A percentile compares a stretch with the other conserved stretches of the same genome.
These are phyloP conservation scores for Trypanosomatidae sp. DNA, from an alignment of 208 protist genomes.

Conservation along the genomic window DNA sequence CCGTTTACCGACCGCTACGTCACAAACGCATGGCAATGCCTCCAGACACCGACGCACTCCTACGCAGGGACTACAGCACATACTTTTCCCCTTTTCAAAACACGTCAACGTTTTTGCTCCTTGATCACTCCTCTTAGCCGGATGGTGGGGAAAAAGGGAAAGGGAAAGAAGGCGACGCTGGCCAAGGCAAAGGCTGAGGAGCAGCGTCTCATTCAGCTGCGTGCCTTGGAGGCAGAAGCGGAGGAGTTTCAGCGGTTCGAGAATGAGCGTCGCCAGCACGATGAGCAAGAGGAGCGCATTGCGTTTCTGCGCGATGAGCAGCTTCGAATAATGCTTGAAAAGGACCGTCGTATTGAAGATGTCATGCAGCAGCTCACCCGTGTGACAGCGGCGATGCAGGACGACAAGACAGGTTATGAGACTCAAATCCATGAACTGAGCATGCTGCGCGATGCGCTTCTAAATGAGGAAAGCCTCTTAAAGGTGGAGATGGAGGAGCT, in stretches of 20 bases:
- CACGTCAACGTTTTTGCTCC: not conserved
- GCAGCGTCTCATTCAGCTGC: slow-evolving; percentile 58
- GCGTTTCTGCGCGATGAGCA: slow-evolving; percentile 73
- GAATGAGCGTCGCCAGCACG: slow-evolving; percentile 65
- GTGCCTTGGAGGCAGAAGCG: slow-evolving; percentile 56
- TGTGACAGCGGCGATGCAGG: slow-evolving; percentile 35
- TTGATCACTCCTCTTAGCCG: not conserved
- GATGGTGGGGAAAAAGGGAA: slow-evolving; percentile 44
- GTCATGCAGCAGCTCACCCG: slow-evolving; percentile 47
- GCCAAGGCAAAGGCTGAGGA: slow-evolving; percentile 46
- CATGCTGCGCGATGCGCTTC: slow-evolving; percentile 54
- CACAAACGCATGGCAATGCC: not conserved
- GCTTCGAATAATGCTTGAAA: slow-evolving; percentile 39
- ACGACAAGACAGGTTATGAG: slow-evolving; percentile 39
- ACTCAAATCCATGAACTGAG: slow-evolving; percentile 59
- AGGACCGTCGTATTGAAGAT: slow-evolving; percentile 62
- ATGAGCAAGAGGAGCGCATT: slow-evolving; percentile 74
- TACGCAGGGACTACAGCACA: not conserved
- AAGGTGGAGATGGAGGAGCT: slow-evolving; percentile 49
- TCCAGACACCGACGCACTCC: not conserved
- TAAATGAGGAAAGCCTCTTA: slow-evolving; percentile 63
- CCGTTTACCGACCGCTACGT: not conserved
- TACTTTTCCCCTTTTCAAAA: not conserved
- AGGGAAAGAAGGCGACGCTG: slow-evolving; percentile 28
- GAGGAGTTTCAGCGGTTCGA: slow-evolving; percentile 70